These are phyloP conservation scores for Xylaria sp. DNA, from an alignment of 2,329 filamentous ascomycete genomes.

Conservation along the genomic window DNA sequence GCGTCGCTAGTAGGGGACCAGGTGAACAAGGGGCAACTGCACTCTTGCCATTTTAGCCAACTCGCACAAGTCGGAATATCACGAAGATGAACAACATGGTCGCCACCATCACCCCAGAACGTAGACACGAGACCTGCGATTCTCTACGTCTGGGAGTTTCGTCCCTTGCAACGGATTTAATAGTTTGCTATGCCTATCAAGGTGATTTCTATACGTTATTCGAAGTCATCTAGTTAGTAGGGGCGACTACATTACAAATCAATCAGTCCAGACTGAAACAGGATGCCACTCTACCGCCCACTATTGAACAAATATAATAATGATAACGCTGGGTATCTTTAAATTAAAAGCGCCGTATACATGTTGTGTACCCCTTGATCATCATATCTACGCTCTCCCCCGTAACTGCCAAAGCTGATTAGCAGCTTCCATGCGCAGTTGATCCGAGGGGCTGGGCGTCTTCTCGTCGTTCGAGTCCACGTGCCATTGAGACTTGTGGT, in stretches of 20 bases:
- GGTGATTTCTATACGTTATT: not conserved
- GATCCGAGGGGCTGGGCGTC: constrained; percentile 49
- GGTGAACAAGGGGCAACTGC: not conserved
- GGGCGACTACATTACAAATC: not conserved
- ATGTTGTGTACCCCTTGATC: constrained; percentile 11
- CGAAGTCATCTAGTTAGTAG: not conserved
- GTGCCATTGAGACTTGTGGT: constrained; percentile 24
- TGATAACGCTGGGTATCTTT: constrained; percentile 24
- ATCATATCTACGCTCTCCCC: constrained; percentile 16
- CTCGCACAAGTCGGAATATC: not conserved
- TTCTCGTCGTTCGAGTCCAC: constrained; percentile 39
- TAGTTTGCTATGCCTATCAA: not conserved
- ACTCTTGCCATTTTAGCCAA: not conserved
- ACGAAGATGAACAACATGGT: not conserved
- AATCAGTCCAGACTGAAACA: not conserved
- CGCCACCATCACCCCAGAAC: not conserved
- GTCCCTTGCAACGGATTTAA: not conserved
- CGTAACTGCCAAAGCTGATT: constrained; percentile 38
- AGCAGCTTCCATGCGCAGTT: constrained; percentile 47
- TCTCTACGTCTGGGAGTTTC: not conserved
- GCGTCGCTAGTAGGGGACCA: not conserved
- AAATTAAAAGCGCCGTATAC: constrained; percentile 13
- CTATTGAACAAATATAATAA: not conserved
- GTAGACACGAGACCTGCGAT: not conserved
- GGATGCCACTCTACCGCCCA: not conserved